Conservation (phyloP, 306 rosid species). For the Casuarina cunninghamiana region DNA sequence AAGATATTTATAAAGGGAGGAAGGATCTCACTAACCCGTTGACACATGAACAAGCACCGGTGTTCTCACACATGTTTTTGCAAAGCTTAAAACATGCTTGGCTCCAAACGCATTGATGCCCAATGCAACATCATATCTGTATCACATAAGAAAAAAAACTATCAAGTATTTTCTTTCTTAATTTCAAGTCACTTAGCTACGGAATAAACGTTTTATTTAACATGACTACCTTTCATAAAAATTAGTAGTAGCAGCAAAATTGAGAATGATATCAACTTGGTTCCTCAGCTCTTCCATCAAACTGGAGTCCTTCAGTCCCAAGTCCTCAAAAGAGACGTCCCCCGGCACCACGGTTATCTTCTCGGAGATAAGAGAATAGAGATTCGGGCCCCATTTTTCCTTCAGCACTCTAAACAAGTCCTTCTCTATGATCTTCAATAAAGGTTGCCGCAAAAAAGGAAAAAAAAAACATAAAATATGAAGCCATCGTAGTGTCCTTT, state of each 20-base stretch:
- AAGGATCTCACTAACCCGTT: slow-evolving; percentile 47
- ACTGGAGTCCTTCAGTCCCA: slow-evolving; percentile 48
- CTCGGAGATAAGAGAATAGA: slow-evolving; percentile 43
- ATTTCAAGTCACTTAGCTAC: too few relatives aligned
- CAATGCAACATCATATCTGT: too few relatives aligned
- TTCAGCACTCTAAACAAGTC: slow-evolving; percentile 60
- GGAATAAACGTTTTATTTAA: too few relatives aligned
- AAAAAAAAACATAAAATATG: neutral
- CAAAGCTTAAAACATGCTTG: too few relatives aligned
- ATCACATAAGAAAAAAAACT: neutral
- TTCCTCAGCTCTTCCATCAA: too few relatives aligned
- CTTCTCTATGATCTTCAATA: slow-evolving; percentile 52
- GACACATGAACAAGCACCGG: slow-evolving; percentile 68
- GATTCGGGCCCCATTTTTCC: slow-evolving; percentile 51
- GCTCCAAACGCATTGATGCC: too few relatives aligned
- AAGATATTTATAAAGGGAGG: neutral
- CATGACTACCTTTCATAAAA: neutral
- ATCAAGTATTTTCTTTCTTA: slow-evolving; percentile 17
- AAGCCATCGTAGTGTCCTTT: neutral
- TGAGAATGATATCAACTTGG: too few relatives aligned
- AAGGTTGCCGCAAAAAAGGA: neutral
- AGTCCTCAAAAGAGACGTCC: slow-evolving; percentile 47
- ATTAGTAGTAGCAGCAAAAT: too few relatives aligned
- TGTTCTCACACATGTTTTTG: slow-evolving; percentile 52
- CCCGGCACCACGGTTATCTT: slow-evolving; percentile 62